phyloP scores from a whole-genome alignment of 2,329 filamentous ascomycete species.

The Cercospora beticola region DNA sequence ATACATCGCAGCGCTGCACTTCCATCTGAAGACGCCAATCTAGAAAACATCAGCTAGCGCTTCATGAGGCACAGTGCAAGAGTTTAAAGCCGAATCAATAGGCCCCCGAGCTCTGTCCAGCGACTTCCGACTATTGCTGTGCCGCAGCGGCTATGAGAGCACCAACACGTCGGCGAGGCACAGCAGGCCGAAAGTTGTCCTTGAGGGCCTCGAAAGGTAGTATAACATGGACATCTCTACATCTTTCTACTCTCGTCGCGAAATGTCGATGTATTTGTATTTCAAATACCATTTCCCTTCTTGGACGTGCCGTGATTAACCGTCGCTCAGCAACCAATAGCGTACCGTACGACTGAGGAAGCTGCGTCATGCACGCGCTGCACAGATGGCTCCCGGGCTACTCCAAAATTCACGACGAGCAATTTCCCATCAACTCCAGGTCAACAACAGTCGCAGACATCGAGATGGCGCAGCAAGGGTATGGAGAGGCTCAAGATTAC shows the following conservation, averaged over 20 bases:
- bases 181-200: not conserved
- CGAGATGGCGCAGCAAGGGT: conserved; percentile 13
- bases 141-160: conserved; percentile 6
- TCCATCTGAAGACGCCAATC: not conserved
- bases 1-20: not conserved
- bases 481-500: conserved; percentile 16
- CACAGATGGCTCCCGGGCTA: not conserved
- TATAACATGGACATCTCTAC: not conserved
- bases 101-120: not conserved
- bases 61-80: not conserved
- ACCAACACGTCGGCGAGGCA: not conserved
- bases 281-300: not conserved
- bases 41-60: not conserved
- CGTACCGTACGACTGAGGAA: not conserved
- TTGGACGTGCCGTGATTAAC: not conserved
- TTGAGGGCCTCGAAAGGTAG: not conserved
- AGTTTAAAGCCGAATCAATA: not conserved
- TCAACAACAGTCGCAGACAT: not conserved
- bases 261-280: not conserved
- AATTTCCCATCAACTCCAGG: not conserved
- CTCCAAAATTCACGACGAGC: not conserved
- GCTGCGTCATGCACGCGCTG: not conserved
- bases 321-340: conserved; percentile 8
- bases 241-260: not conserved
- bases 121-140: not conserved